A percentile compares a stretch with the other conserved stretches of the same genome.
Evolutionary conservation across 2,329 filamentous ascomycete species (phyloP).

Genomic region (Elsinoe fawcettii): DNA sequence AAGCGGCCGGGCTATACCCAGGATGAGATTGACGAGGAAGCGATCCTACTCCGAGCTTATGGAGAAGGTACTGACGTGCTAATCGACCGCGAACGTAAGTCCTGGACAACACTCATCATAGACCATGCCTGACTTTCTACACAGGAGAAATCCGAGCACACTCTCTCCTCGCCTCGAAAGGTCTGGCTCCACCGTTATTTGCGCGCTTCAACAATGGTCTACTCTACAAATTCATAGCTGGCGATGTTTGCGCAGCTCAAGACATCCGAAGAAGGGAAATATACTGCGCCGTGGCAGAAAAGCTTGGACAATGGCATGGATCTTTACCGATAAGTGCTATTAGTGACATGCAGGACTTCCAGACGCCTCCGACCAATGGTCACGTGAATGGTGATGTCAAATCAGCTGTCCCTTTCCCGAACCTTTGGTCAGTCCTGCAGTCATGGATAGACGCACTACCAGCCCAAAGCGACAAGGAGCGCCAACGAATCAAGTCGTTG

Average conservation of each 20-base stretch:
- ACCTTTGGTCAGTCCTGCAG: constrained; percentile 90
- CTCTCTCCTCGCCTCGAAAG: constrained; percentile 73
- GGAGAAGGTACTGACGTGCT: constrained; percentile 89
- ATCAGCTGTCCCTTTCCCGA: constrained; percentile 44
- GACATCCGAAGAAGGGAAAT: constrained; percentile 70
- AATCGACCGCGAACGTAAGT: constrained; percentile 79
- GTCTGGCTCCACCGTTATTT: constrained; percentile 77
- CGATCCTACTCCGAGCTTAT: constrained; percentile 85
- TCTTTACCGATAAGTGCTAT: constrained; percentile 50
- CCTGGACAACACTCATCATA: constrained; percentile 39
- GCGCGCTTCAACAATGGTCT: constrained; percentile 94
- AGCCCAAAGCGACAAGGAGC: constrained; percentile 60
- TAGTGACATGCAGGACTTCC: constrained; percentile 26
- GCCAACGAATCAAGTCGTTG: constrained; percentile 57
- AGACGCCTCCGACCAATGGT: constrained; percentile 21
- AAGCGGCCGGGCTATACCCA: constrained; percentile 60
- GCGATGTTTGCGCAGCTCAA: constrained; percentile 68
- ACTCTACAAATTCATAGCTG: constrained; percentile 84
- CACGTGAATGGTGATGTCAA: constrained; percentile 24
- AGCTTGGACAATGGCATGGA: constrained; percentile 91
- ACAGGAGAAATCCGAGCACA: constrained; percentile 60
- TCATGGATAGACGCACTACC: constrained; percentile 91
- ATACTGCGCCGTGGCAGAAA: constrained; percentile 73
- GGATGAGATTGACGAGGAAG: constrained; percentile 72
- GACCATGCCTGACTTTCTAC: neutral